Conservation (phyloP, 805 yeast species). For the Clavispora santaluciae region DNA sequence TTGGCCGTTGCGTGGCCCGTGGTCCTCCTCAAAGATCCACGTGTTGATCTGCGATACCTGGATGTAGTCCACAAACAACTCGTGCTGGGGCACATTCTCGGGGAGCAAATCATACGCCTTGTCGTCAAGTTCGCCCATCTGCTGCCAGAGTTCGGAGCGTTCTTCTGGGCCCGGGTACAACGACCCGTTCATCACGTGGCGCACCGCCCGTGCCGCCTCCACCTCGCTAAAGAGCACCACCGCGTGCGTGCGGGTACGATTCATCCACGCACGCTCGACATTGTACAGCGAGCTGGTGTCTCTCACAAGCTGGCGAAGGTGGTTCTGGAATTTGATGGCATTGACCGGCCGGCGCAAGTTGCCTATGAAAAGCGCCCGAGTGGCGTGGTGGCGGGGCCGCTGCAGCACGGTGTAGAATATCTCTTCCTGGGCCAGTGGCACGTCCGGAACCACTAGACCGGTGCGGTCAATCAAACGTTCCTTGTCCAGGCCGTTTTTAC, state of each 20-base stretch:
- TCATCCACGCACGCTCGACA: constrained; percentile 44
- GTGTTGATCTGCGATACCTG: constrained; percentile 42
- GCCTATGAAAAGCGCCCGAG: constrained; percentile 43
- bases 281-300: constrained; percentile 9
- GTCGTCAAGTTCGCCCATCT: constrained; percentile 2
- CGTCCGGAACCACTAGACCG: background rate
- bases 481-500: background rate
- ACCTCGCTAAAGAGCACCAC: constrained; percentile 36
- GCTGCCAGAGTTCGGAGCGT: constrained; percentile 16
- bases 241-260: constrained; percentile 37
- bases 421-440: constrained; percentile 18
- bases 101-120: constrained; percentile 3
- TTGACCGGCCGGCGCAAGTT: constrained; percentile 37
- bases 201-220: constrained; percentile 36
- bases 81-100: constrained; percentile 12
- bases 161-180: constrained; percentile 29
- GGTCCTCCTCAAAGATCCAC: constrained; percentile 45
- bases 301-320: constrained; percentile 27
- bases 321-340: constrained; percentile 33
- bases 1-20: constrained; percentile 40
- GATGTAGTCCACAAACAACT: constrained; percentile 38
- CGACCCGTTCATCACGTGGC: constrained; percentile 30
- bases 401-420: constrained; percentile 32
- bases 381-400: constrained; percentile 29
- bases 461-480: background rate